Evolutionary conservation across 371 early-diverging fungal genomes (phyloP).

Genomic region (Mortierella sp.): DNA sequence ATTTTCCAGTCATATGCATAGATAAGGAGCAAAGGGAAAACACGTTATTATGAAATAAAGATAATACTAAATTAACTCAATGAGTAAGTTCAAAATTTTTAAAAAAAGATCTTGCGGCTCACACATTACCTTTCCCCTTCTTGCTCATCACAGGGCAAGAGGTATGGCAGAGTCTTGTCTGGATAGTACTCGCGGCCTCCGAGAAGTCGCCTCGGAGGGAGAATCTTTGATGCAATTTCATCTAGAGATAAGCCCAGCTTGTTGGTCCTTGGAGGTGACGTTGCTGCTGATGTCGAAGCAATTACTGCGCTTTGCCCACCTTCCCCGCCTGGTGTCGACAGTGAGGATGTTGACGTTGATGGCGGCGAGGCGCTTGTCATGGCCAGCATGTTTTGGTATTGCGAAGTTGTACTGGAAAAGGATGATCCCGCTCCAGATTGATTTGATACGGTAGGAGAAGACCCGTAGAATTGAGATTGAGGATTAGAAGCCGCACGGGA

Average conservation of each 20-base stretch:
- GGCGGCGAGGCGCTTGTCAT: constrained; percentile 41
- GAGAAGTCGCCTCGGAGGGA: constrained; percentile 31
- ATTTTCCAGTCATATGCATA: constrained; percentile 36
- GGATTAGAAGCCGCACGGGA: constrained; percentile 4
- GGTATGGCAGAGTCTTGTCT: constrained; percentile 52
- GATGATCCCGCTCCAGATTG: constrained; percentile 30
- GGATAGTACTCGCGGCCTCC: constrained; percentile 53
- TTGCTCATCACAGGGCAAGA: constrained; percentile 55
- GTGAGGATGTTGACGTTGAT: constrained; percentile 25
- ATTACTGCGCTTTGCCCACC: not conserved
- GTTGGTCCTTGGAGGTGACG: not conserved
- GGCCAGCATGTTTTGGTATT: constrained; percentile 29
- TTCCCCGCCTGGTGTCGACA: constrained; percentile 11
- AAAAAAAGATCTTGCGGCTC: not conserved
- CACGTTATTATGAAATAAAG: not conserved
- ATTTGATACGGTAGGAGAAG: constrained; percentile 28
- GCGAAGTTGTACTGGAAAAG: constrained; percentile 42
- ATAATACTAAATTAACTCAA: not conserved
- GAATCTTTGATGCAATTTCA: constrained; percentile 41
- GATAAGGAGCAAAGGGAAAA: constrained; percentile 15
- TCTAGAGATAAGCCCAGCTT: constrained; percentile 30
- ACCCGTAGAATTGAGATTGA: not conserved
- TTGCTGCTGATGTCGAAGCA: not conserved
- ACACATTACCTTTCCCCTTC: constrained; percentile 45
- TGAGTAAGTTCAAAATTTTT: not conserved